phyloP scores from a whole-genome alignment of 805 yeast genomes.

The Teunomyces lycoperdinae region DNA sequence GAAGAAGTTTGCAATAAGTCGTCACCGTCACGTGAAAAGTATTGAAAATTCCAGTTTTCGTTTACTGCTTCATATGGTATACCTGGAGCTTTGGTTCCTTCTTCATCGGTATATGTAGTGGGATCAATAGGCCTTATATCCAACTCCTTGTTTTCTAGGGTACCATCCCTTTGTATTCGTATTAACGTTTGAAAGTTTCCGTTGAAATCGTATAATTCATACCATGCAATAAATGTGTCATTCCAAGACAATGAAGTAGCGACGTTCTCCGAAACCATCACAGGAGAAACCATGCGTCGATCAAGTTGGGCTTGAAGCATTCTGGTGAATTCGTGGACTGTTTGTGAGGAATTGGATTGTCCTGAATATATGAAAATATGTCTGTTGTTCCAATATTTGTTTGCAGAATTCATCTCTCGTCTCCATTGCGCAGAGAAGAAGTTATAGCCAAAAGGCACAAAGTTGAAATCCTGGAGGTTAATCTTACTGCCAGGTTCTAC shows the following conservation, averaged over 20 bases:
- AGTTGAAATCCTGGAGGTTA: conserved; percentile 22
- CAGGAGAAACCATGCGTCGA: conserved; percentile 26
- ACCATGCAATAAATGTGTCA: conserved; percentile 34
- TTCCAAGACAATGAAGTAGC: conserved; percentile 19
- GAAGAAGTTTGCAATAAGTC: background rate
- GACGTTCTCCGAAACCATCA: background rate
- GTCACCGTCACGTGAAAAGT: conserved; percentile 8
- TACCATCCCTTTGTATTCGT: conserved; percentile 24
- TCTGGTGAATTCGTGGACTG: conserved; percentile 18
- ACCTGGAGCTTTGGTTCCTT: conserved; percentile 23
- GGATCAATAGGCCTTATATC: conserved; percentile 29
- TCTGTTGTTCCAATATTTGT: conserved; percentile 20
- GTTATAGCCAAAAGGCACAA: conserved; percentile 31
- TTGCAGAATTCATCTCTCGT: conserved; percentile 10
- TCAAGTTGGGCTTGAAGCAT: conserved; percentile 22
- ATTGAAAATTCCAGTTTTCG: conserved; percentile 28
- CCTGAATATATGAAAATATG: conserved; percentile 23
- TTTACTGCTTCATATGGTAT: conserved; percentile 21
- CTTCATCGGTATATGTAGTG: conserved; percentile 25
- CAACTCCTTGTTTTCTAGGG: conserved; percentile 10
- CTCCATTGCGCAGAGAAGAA: conserved; percentile 25
- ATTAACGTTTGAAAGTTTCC: conserved; percentile 30
- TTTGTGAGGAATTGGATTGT: conserved; percentile 10
- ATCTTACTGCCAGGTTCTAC: conserved; percentile 13
- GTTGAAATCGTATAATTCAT: conserved; percentile 31